These are phyloP conservation scores for Colletotrichum siamense DNA, from an alignment of 2,329 filamentous ascomycete species.

Conservation along the genomic window DNA sequence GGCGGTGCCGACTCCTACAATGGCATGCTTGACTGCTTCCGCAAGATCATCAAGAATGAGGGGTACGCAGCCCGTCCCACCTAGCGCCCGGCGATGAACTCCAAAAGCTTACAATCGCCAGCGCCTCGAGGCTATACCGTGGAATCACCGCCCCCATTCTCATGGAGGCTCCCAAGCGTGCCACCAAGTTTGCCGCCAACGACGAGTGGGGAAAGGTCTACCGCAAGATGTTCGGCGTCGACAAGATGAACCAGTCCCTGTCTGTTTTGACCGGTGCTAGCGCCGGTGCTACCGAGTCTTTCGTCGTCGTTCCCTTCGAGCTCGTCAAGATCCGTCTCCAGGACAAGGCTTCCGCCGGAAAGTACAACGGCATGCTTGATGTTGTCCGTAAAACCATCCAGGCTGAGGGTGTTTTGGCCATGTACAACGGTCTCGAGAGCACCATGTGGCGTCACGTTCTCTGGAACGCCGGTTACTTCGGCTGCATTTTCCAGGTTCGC, in stretches of 20 bases:
- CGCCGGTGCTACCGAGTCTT: constrained; percentile 92
- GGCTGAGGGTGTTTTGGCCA: constrained; percentile 81
- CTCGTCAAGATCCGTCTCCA: constrained; percentile 98
- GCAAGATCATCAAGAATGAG: constrained; percentile 95
- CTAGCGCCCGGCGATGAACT: not conserved
- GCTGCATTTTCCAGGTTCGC: constrained; percentile 97
- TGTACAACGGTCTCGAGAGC: constrained; percentile 97
- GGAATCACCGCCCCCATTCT: constrained; percentile 95
- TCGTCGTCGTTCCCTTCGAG: constrained; percentile 98
- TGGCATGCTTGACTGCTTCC: constrained; percentile 98
- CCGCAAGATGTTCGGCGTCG: constrained; percentile 81
- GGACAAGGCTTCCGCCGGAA: constrained; percentile 90
- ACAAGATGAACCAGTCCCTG: constrained; percentile 89
- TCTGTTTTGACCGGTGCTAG: constrained; percentile 93
- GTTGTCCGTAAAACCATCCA: constrained; percentile 82
- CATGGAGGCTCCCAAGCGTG: constrained; percentile 94
- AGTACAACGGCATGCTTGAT: constrained; percentile 84
- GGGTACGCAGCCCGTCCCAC: constrained; percentile 63
- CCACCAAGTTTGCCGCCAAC: constrained; percentile 98
- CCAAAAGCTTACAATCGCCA: constrained; percentile 38
- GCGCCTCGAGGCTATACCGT: constrained; percentile 89
- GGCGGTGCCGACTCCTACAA: constrained; percentile 86
- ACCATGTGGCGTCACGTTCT: constrained; percentile 91
- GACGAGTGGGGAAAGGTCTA: constrained; percentile 98
- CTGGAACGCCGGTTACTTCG: constrained; percentile 97